A percentile compares a stretch with the other conserved stretches of the same genome.
Conservation (phyloP, 1,284 basidiomycete genomes). For the Agroathelia rolfsii region DNA sequence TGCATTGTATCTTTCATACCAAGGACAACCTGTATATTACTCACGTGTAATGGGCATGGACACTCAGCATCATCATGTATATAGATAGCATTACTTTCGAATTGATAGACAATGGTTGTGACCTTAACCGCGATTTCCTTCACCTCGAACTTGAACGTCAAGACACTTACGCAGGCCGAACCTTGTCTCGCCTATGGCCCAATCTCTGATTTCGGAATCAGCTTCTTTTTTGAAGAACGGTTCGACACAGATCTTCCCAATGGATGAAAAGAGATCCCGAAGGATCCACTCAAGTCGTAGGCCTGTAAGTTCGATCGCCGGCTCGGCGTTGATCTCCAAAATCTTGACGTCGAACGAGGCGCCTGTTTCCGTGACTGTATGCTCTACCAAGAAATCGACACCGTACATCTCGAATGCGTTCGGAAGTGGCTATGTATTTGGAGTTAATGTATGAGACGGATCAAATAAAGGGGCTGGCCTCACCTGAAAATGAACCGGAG, state of each 20-base stretch:
- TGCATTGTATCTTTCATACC: conserved; percentile 13
- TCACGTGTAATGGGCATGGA: too few species aligned
- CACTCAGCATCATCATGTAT: too few species aligned
- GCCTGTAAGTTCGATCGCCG: conserved; percentile 92
- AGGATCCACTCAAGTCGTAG: conserved; percentile 70
- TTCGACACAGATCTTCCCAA: conserved; percentile 57
- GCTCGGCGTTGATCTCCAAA: conserved; percentile 91
- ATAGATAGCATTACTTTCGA: too few species aligned
- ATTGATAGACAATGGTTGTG: too few species aligned
- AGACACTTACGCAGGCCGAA: conserved; percentile 45
- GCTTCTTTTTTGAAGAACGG: too few species aligned
- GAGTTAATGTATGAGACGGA: conserved; percentile 1
- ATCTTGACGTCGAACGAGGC: conserved; percentile 57
- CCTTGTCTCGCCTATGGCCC: conserved; percentile 28
- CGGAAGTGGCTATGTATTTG: conserved; percentile 54
- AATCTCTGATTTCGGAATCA: too few species aligned
- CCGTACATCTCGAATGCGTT: conserved; percentile 97
- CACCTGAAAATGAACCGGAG: conserved; percentile 84
- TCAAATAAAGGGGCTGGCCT: conserved; percentile 8
- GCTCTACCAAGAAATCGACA: conserved; percentile 79
- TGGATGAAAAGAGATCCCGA: conserved; percentile 70
- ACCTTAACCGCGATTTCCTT: too few species aligned
- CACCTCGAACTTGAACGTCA: conserved; percentile 30
- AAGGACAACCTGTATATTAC: too few species aligned
- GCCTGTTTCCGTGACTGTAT: conserved; percentile 18